A percentile compares a stretch with the other conserved stretches of the same genome.
Evolutionary conservation across 495 filamentous ascomycete species (phyloP).

Genomic region (Aspergillus haitiensis): DNA sequence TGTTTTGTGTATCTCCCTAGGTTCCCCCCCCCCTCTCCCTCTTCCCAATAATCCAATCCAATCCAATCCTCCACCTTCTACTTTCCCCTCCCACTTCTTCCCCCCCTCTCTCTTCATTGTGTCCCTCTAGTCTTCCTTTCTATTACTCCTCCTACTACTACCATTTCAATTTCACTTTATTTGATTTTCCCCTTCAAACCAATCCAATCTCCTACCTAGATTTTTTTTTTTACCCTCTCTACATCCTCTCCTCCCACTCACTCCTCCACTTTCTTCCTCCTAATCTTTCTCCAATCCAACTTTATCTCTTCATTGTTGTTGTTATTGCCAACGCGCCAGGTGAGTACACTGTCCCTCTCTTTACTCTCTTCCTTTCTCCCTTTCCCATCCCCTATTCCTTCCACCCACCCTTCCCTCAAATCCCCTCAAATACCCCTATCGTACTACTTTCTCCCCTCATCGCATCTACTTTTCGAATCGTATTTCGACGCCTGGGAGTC

Average conservation of each 20-base stretch:
- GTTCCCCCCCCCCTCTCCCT: background rate
- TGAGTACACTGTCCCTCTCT: slow-evolving; percentile 28
- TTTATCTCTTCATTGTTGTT: slow-evolving; percentile 12
- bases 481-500: background rate
- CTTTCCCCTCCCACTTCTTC: slow-evolving; percentile 29
- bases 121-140: slow-evolving; percentile 24
- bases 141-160: background rate
- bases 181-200: background rate
- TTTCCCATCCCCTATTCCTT: slow-evolving; percentile 23
- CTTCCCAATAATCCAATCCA: background rate
- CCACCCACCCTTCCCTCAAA: slow-evolving; percentile 7
- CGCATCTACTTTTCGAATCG: background rate
- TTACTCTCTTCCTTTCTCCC: slow-evolving; percentile 16
- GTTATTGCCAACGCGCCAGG: slow-evolving; percentile 24
- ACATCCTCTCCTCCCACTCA: slow-evolving; percentile 24
- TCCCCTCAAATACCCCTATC: background rate
- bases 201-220: too few relatives aligned
- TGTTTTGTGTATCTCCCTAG: background rate
- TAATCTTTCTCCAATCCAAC: slow-evolving; percentile 16
- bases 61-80: background rate
- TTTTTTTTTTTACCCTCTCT: background rate
- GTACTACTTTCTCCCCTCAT: background rate
- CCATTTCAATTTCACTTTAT: slow-evolving; percentile 3
- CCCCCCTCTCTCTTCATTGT: slow-evolving; percentile 28
- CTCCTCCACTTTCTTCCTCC: slow-evolving; percentile 7